Percentiles rank a stretch among this genome's conserved stretches.
Evolutionary conservation across 176 grass and related monocot species (phyloP).

Genomic region (Phragmites australis): DNA sequence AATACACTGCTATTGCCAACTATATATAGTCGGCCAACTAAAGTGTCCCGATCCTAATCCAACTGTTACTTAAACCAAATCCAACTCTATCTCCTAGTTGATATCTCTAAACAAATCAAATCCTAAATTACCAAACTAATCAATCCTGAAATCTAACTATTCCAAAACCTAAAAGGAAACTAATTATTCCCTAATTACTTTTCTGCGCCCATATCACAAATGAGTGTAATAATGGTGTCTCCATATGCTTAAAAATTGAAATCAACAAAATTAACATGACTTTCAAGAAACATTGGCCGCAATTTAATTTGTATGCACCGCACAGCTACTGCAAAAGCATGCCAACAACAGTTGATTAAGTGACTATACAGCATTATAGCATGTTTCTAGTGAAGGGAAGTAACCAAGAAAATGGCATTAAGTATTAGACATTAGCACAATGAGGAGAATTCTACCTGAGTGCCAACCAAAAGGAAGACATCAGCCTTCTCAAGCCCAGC

Average conservation of each 20-base stretch:
- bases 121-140: no score
- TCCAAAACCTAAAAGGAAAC: no score
- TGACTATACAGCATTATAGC: neutral
- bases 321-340: slow-evolving; percentile 21
- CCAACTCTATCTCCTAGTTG: no score
- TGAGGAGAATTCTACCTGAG: slow-evolving; percentile 64
- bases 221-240: neutral
- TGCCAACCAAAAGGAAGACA: slow-evolving; percentile 94
- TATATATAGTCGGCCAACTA: no score
- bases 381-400: neutral
- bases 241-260: slow-evolving; percentile 4
- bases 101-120: no score
- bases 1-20: no score
- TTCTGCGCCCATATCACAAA: no score
- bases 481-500: slow-evolving; percentile 93
- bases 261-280: neutral
- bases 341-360: neutral
- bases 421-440: neutral
- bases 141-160: no score
- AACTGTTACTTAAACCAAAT: no score
- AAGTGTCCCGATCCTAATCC: no score
- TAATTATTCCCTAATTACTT: no score
- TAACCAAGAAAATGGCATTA: slow-evolving; percentile 17
- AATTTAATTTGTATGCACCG: neutral
- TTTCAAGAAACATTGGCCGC: slow-evolving; percentile 21